A percentile compares a stretch with the other conserved stretches of the same genome.
Evolutionary conservation across 148 eudicot genomes (phyloP).

Genomic region (Rhododendron griersonianum): DNA sequence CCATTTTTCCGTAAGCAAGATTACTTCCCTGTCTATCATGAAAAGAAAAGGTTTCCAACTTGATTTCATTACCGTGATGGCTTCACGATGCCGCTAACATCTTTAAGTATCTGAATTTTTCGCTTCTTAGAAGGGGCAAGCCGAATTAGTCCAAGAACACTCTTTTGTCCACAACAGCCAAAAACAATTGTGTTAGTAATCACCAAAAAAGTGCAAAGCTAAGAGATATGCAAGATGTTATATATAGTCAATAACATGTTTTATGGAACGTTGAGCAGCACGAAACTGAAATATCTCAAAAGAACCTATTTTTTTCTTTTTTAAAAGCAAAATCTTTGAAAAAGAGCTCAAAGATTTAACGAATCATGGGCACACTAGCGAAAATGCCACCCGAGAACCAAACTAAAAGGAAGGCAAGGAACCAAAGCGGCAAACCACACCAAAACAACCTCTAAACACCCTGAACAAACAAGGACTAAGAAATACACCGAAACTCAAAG

Average conservation of each 20-base stretch:
- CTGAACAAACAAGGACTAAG: no score
- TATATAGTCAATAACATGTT: not conserved
- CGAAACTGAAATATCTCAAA: not conserved
- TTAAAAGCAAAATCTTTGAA: no score
- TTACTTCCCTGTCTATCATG: not conserved
- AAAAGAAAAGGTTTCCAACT: not conserved
- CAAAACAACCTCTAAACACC: no score
- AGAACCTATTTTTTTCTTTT: not conserved
- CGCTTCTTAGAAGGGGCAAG: conserved; percentile 32
- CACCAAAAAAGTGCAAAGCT: not conserved
- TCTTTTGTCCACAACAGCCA: conserved; percentile 13
- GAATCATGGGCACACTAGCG: no score
- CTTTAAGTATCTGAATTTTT: conserved; percentile 28
- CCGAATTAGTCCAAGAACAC: conserved; percentile 25
- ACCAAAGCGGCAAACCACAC: no score
- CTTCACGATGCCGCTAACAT: conserved; percentile 33
- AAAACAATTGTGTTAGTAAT: not conserved
- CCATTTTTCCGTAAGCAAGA: not conserved
- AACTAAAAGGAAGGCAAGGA: no score
- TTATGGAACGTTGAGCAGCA: not conserved
- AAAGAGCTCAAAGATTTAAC: no score
- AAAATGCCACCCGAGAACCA: no score
- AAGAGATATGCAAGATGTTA: not conserved
- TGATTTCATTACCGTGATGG: conserved; percentile 30
- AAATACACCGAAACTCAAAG: no score